Evolutionary conservation across 495 filamentous ascomycete genomes (phyloP).

Genomic region (Aspergillus biplanus): DNA sequence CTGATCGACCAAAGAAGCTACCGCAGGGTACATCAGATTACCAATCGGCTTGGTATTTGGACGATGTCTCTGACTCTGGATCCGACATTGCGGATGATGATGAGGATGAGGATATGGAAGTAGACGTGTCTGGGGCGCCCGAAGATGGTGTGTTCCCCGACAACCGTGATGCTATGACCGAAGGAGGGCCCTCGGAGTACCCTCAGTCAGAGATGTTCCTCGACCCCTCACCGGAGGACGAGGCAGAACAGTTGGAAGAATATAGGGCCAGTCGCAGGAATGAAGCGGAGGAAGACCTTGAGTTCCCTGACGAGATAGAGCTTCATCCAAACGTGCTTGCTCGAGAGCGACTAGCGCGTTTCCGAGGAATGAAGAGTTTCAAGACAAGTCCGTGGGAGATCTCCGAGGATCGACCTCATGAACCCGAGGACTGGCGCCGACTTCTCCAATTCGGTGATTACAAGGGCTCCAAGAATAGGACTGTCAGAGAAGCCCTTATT

Average conservation of each 20-base stretch:
- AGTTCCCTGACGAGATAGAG: slow-evolving; percentile 98
- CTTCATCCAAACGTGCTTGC: slow-evolving; percentile 85
- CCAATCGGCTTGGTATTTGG: slow-evolving; percentile 91
- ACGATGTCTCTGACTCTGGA: slow-evolving; percentile 82
- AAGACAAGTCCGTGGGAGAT: slow-evolving; percentile 86
- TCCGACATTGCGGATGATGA: slow-evolving; percentile 77
- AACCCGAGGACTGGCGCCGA: slow-evolving; percentile 88
- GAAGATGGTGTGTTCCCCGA: slow-evolving; percentile 81
- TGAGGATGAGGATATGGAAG: slow-evolving; percentile 53
- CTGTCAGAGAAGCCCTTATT: slow-evolving; percentile 76
- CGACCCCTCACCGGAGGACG: slow-evolving; percentile 85
- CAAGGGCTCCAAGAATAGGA: slow-evolving; percentile 73
- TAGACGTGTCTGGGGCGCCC: slow-evolving; percentile 57
- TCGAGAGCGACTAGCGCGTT: slow-evolving; percentile 80
- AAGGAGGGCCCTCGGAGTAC: slow-evolving; percentile 80
- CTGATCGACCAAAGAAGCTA: slow-evolving; percentile 68
- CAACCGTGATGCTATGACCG: slow-evolving; percentile 69
- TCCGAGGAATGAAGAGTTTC: slow-evolving; percentile 87
- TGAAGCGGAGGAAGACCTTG: slow-evolving; percentile 84
- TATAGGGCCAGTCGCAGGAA: slow-evolving; percentile 75
- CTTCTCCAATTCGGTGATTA: slow-evolving; percentile 84
- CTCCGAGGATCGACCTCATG: slow-evolving; percentile 78
- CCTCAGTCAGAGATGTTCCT: slow-evolving; percentile 90
- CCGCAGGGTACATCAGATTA: slow-evolving; percentile 92
- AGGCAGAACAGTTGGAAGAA: slow-evolving; percentile 74